Evolutionary conservation across 1,284 basidiomycete genomes (phyloP), one percentile per base, ranked within the genome.

Genomic region (Somion occarium): DNA sequence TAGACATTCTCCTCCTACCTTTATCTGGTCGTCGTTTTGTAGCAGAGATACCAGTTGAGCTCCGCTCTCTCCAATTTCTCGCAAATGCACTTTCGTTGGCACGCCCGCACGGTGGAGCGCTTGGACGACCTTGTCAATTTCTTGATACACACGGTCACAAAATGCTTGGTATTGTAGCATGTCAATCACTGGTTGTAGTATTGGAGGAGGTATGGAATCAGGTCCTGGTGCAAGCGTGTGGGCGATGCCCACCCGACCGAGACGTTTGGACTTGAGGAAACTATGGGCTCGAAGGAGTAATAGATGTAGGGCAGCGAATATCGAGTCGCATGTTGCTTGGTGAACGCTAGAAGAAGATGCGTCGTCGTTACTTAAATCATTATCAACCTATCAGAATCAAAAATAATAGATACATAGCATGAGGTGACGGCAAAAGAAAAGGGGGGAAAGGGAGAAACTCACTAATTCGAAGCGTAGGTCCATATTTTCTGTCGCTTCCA

Each of bases 101-200:
- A 91, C 75, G 2, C 83, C 82, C 0, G 76, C 80, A 38, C 57
- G 64, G 19, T 64, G 66, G 47, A 91, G 64, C 2, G 78, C 79
- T 24, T 55, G 49, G 3, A 72, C 70, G 46, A 82, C 73, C 54
- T 72, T 74, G 43, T 69, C 64, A 27, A 91, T 66, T 67, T 89
- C 85, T 1, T 64, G 53, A 49, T 77, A 74, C 38, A 90, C 72
- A 52, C 82, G 74, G 50, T 75, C 64, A 61, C 83, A 85, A 63
- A 91, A 90, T 19, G 79, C 78, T 57, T 80, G 78, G 61, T 91
- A 91, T 64, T 90, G 88, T 37, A 91, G 65, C 20, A 89, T 59
- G 61, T 89, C 85, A 55, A 90, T 82, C 53, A 90, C 71, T 0
- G 85, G 86, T 46, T 83, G 83, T 11, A 91, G 58, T 38, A 71